phyloP scores from a whole-genome alignment of 371 early-diverging fungal species.

The Parasitella parasitica region DNA sequence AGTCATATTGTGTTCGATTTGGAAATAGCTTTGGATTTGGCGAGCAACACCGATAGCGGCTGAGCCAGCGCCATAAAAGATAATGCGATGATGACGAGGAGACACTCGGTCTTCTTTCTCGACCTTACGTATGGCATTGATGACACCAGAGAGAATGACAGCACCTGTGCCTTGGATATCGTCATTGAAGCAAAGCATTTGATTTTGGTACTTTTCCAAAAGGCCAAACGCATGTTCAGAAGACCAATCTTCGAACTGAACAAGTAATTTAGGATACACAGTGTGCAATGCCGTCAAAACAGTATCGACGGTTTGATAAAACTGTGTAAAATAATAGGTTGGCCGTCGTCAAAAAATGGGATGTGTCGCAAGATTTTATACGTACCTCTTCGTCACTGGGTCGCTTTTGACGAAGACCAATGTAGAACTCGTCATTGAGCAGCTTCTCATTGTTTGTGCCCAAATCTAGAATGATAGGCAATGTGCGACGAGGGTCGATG shows the following conservation, averaged over 20 bases:
- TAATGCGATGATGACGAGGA: conserved; percentile 77
- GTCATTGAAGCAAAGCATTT: conserved; percentile 76
- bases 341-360: no score
- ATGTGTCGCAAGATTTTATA: no score
- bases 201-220: conserved; percentile 65
- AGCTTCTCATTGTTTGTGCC: conserved; percentile 85
- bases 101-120: conserved; percentile 51
- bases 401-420: conserved; percentile 69
- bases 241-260: conserved; percentile 95
- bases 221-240: conserved; percentile 84
- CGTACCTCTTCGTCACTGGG: conserved; percentile 45
- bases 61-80: conserved; percentile 88
- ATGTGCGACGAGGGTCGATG: conserved; percentile 78
- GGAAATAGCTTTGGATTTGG: conserved; percentile 79
- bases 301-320: conserved; percentile 78
- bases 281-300: conserved; percentile 70
- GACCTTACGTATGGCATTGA: conserved; percentile 78
- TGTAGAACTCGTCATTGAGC: conserved; percentile 83
- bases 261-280: conserved; percentile 75
- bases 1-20: conserved; percentile 62
- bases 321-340: no score
- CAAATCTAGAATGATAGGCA: conserved; percentile 88
- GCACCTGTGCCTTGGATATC: conserved; percentile 82
- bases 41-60: conserved; percentile 93
- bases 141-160: conserved; percentile 88